These are phyloP conservation scores for Puccinia novopanici DNA, from an alignment of 1,284 basidiomycete species.

Conservation along the genomic window DNA sequence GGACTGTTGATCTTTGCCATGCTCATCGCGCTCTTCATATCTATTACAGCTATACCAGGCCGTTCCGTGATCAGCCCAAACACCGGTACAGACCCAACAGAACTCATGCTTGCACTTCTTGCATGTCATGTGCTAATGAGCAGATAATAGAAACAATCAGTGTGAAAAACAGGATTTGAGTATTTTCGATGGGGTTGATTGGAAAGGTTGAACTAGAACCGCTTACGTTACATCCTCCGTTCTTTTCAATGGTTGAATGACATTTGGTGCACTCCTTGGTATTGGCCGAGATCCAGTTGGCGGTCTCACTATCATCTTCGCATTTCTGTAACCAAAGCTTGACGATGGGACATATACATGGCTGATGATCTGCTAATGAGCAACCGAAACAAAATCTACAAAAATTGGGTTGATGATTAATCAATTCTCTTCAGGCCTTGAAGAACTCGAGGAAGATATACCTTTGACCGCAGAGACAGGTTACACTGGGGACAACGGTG, in stretches of 20 bases:
- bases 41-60: conserved; percentile 98
- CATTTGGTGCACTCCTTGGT: conserved; percentile 97
- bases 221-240: conserved; percentile 97
- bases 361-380: conserved; percentile 72
- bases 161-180: conserved; percentile 56
- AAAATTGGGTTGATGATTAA: conserved; percentile 53
- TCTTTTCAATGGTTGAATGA: conserved; percentile 97
- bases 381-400: conserved; percentile 66
- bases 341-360: conserved; percentile 83
- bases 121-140: conserved; percentile 89
- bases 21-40: conserved; percentile 80
- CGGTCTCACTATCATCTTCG: conserved; percentile 94
- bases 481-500: conserved; percentile 82
- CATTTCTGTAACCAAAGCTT: conserved; percentile 97
- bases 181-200: background rate
- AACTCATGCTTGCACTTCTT: conserved; percentile 94
- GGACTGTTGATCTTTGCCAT: conserved; percentile 80
- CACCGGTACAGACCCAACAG: conserved; percentile 71
- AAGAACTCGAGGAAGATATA: conserved; percentile 65
- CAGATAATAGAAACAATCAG: background rate
- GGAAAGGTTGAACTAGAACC: background rate
- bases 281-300: conserved; percentile 99
- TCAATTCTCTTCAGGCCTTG: too few species aligned
- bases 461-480: conserved; percentile 71
- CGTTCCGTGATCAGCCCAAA: conserved; percentile 97